Evolutionary conservation across 805 yeast genomes (phyloP).

Genomic region (Diddensiella santjacobensis): DNA sequence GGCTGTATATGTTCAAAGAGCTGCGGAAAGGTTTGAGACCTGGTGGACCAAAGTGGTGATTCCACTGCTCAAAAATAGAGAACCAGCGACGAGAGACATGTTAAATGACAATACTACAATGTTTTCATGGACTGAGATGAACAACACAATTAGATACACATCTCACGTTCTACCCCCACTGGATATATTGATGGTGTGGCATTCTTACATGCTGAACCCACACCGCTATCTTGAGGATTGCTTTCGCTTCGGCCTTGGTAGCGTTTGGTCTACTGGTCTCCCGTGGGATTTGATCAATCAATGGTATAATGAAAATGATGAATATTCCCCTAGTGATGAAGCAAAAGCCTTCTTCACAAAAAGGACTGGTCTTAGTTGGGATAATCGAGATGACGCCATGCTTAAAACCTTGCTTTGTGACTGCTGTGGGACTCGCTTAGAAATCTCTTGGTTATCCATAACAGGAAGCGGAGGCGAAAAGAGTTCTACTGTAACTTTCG

Average conservation of each 20-base stretch:
- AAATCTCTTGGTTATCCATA: not conserved
- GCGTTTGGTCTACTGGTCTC: conserved; percentile 6
- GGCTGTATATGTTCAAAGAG: conserved; percentile 15
- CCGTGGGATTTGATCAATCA: conserved; percentile 14
- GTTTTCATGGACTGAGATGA: not conserved
- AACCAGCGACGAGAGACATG: not conserved
- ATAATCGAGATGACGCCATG: conserved; percentile 3
- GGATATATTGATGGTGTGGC: conserved; percentile 28
- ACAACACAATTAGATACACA: not conserved
- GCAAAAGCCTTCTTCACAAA: not conserved
- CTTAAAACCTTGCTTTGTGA: conserved; percentile 7
- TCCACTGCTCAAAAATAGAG: not conserved
- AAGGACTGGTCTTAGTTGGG: conserved; percentile 10
- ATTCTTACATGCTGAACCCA: conserved; percentile 25
- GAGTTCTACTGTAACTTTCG: not conserved
- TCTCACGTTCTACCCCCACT: conserved; percentile 17
- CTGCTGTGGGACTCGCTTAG: conserved; percentile 1
- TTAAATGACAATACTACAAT: not conserved
- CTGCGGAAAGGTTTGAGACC: conserved; percentile 14
- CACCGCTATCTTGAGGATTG: conserved; percentile 22
- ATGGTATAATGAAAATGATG: not conserved
- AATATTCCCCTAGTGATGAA: conserved; percentile 1
- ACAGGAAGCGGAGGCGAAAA: not conserved
- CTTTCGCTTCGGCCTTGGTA: conserved; percentile 6
- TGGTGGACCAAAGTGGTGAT: conserved; percentile 15